Evolutionary conservation across 2,329 filamentous ascomycete species (phyloP).

Genomic region (Triangularia verruculosa): DNA sequence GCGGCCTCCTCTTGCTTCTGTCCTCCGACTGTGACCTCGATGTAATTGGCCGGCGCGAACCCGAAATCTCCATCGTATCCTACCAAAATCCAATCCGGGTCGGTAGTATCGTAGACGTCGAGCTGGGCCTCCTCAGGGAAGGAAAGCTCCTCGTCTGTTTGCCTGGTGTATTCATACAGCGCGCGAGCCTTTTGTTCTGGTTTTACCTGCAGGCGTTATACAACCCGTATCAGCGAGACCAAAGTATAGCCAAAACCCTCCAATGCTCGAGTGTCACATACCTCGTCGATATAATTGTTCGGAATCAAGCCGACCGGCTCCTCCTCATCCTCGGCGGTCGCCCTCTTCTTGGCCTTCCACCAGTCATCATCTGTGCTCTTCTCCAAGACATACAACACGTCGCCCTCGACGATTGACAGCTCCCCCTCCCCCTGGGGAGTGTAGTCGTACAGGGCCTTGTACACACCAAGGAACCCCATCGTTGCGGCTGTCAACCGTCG

Average conservation of each 20-base stretch:
- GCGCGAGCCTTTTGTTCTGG: slow-evolving; percentile 71
- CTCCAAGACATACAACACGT: slow-evolving; percentile 83
- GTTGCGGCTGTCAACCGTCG: slow-evolving; percentile 18
- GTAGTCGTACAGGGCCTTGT: slow-evolving; percentile 91
- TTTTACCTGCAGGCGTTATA: slow-evolving; percentile 45
- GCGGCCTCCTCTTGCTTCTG: slow-evolving; percentile 41
- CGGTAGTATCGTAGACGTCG: slow-evolving; percentile 82
- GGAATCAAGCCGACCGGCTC: slow-evolving; percentile 88
- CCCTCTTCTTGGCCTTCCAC: slow-evolving; percentile 97
- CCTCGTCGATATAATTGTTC: slow-evolving; percentile 93
- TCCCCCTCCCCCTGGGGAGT: slow-evolving; percentile 81
- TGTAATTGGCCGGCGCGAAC: slow-evolving; percentile 95
- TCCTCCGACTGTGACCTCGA: slow-evolving; percentile 61
- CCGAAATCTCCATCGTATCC: slow-evolving; percentile 82
- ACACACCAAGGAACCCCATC: slow-evolving; percentile 93
- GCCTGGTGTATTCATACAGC: slow-evolving; percentile 96
- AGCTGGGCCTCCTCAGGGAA: slow-evolving; percentile 86
- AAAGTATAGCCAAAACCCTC: background rate
- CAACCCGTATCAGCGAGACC: slow-evolving; percentile 4
- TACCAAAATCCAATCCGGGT: slow-evolving; percentile 95
- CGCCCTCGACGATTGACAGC: slow-evolving; percentile 79
- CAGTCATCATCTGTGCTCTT: slow-evolving; percentile 77
- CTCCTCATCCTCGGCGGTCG: slow-evolving; percentile 77
- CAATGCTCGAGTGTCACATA: slow-evolving; percentile 39
- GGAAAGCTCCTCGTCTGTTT: slow-evolving; percentile 96